Percentiles rank a stretch among this genome's conserved stretches.
Evolutionary conservation across 768 basidiomycete species (phyloP).

Genomic region (Pleurotus cornucopiae): DNA sequence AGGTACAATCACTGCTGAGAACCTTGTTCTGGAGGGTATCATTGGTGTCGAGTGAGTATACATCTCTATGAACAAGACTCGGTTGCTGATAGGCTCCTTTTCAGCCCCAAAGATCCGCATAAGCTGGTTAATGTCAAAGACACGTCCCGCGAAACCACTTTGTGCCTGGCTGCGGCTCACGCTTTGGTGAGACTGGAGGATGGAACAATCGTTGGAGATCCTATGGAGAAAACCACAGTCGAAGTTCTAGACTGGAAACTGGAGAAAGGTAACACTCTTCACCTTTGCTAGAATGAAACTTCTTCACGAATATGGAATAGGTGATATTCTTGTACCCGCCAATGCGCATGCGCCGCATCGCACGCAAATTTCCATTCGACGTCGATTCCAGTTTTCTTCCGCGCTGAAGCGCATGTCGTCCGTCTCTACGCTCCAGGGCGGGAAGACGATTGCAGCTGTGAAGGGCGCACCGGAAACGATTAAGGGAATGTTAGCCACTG

Average conservation of each 20-base stretch:
- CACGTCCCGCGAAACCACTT: slow-evolving; percentile 70
- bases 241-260: slow-evolving; percentile 90
- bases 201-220: slow-evolving; percentile 91
- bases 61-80: not conserved
- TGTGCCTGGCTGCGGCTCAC: slow-evolving; percentile 91
- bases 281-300: not conserved
- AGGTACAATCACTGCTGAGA: slow-evolving; percentile 95
- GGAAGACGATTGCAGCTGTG: slow-evolving; percentile 64
- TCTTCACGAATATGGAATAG: slow-evolving; percentile 30
- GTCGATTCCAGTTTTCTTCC: slow-evolving; percentile 97
- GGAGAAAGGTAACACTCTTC: slow-evolving; percentile 44
- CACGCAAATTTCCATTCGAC: slow-evolving; percentile 64
- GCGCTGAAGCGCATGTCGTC: slow-evolving; percentile 98
- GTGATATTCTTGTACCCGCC: slow-evolving; percentile 67
- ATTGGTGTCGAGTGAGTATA: slow-evolving; percentile 82
- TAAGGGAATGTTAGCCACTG: slow-evolving; percentile 70
- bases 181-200: slow-evolving; percentile 94
- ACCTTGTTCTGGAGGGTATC: slow-evolving; percentile 91
- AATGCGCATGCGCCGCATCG: slow-evolving; percentile 50
- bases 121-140: slow-evolving; percentile 79
- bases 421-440: slow-evolving; percentile 60
- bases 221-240: slow-evolving; percentile 97
- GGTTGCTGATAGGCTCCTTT: not conserved
- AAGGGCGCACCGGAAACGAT: slow-evolving; percentile 99
- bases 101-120: slow-evolving; percentile 52